Evolutionary conservation across 73 alveolate species (phyloP), one percentile per base, ranked within the genome.

Genomic region (Paramecium tetraurelia): DNA sequence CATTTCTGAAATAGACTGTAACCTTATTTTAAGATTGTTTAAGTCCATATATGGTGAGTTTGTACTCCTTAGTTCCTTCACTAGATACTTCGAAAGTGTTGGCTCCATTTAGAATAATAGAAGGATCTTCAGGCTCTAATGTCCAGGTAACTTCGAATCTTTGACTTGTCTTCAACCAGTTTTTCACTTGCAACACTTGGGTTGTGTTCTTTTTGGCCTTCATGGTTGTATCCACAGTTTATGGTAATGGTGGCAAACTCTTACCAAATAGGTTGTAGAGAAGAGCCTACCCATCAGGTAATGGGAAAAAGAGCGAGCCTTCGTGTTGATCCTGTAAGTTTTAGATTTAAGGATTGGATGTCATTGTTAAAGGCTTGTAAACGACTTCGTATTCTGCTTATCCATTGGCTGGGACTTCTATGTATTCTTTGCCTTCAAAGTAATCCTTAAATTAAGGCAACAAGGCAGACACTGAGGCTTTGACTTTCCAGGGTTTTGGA

Each of bases 281-380:
- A 53, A 97, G 88, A 12, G 99, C 99, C 57, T 97, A 93, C 41
- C 99, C 99, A 93, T 98, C 99, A 80, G 99, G 99, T 18, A 98
- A 96, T 21, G 99, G 99, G 99, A 98, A 98, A 95, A 98, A 98
- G 31, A 98, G 96, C 31, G 99, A 95, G 1, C 97, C 99, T 83
- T 94, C 97, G 86, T 98, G 99, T 92, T 93, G 92, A 46, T 96
- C 97, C 21, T 95, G 93, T 92, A 93, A 94, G 24, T 96, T 97
- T 2, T 96, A 96, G 58, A 94, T 94, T 75, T 96, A 92, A 58
- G 96, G 96, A 92, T 96, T 96, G 2, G 93, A 57, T 4, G 99
- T 97, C 99, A 98, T 98, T 4, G 99, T 97, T 89, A 97, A 86
- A 18, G 99, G 99, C 46, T 94, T 93, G 83, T 98, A 98, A 9